Percentiles rank a stretch among this genome's conserved stretches.
Conservation (phyloP, 2,329 filamentous ascomycete species). For the Cryphonectria carpinicola region DNA sequence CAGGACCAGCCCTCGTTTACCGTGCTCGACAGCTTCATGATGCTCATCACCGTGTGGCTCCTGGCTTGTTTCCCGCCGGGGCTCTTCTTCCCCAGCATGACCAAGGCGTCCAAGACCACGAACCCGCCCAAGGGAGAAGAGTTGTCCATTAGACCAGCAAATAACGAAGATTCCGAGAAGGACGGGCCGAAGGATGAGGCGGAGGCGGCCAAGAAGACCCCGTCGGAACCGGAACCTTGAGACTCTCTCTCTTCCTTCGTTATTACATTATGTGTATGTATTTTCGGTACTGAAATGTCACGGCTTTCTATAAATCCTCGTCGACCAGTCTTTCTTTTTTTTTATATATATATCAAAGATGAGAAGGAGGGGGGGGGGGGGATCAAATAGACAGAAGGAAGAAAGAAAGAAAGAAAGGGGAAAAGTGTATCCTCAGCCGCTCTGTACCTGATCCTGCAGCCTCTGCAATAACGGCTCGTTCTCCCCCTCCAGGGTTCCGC, state of each 20-base stretch:
- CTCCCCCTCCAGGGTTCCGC: constrained; percentile 23
- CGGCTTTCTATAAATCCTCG: neutral
- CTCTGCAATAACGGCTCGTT: constrained; percentile 26
- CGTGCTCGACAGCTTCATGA: constrained; percentile 59
- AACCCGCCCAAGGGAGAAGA: constrained; percentile 21
- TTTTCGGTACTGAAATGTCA: neutral
- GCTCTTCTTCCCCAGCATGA: constrained; percentile 60
- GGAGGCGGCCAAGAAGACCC: constrained; percentile 9
- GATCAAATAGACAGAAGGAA: no score
- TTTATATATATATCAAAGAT: no score
- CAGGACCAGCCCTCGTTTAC: constrained; percentile 64
- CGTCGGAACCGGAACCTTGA: neutral
- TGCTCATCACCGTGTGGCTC: constrained; percentile 53
- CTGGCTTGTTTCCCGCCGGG: constrained; percentile 60
- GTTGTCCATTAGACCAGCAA: constrained; percentile 31
- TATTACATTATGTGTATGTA: neutral
- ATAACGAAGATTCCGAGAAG: constrained; percentile 33
- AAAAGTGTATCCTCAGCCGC: neutral
- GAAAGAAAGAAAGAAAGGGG: neutral
- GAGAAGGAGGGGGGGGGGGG: no score
- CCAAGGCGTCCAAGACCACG: constrained; percentile 34
- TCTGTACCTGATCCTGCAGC: constrained; percentile 26
- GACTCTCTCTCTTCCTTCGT: no score
- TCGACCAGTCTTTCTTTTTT: neutral
- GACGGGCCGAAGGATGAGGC: constrained; percentile 17